Evolutionary conservation across 768 basidiomycete genomes (phyloP), one percentile per base, ranked within the genome.

Genomic region (Pleurotus platypus): DNA sequence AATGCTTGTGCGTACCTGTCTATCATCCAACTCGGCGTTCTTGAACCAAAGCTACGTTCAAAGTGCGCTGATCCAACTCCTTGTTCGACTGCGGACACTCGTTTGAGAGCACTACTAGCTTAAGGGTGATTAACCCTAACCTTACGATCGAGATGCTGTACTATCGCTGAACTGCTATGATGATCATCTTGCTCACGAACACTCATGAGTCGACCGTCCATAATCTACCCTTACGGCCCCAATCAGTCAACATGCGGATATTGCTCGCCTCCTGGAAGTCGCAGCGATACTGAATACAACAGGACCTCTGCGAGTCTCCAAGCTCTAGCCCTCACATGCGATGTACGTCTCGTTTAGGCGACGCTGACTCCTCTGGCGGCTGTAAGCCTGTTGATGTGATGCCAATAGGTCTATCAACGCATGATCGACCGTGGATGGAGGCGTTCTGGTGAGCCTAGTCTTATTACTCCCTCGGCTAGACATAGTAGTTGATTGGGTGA

Each of bases 381-480:
- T 24, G 22, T 22, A 16, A 15, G 12, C 42, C 24, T 26, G 46
- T 46, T 11, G 22, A 18, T 26, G 22, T 49, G 40, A 11, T 11
- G 30, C 11, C 1, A 35, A 56, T 64, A 92, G 90, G 78, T 78
- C 16, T 93, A 93, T 69, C 90, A 92, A 65, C 75, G 70, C 62
- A 90, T 93, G 89, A 86, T 92, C 61, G 86, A 92, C 70, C 79
- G 86, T 16, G 90, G 91, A 22, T 94, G 91, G 91, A 81, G 92
- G 55, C 81, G 92, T 59, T 90, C 89, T 56, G 90, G 90, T 72
- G 55, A 50, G 30, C 18, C 18, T 18, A 26, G 24, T 26, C 24
- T 26, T 26, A 26, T 24, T 3, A 24, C 3, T 24, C 3, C 1
- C 24, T 24, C 24, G 24, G 3, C 24, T 24, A 24, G 2, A 24